A percentile compares a stretch with the other conserved stretches of the same genome.
phyloP scores from a whole-genome alignment of 768 basidiomycete genomes.

The Mycena epipterygia region DNA sequence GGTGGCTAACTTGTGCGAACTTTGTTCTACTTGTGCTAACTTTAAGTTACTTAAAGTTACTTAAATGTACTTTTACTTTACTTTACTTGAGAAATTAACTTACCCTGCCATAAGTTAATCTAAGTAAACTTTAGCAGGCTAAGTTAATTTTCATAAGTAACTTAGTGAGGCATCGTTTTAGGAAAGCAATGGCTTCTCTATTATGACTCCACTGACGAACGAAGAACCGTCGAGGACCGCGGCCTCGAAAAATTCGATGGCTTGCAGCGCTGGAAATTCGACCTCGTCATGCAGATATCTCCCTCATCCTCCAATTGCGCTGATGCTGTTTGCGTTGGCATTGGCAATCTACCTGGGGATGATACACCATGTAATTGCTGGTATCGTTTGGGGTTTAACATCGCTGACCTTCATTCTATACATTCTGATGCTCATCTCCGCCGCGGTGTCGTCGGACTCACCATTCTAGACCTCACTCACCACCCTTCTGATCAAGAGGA shows the following conservation, averaged over 20 bases:
- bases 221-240: neutral
- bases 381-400: neutral
- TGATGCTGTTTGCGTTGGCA: neutral
- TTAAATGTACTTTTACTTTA: no score
- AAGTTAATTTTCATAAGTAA: no score
- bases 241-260: conserved; percentile 20
- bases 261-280: conserved; percentile 7
- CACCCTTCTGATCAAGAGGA: neutral
- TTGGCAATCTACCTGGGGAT: conserved; percentile 5
- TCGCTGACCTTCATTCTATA: neutral
- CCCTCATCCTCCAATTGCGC: neutral
- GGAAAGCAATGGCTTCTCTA: conserved; percentile 11
- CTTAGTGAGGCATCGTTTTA: no score
- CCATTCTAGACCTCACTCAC: conserved; percentile 8
- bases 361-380: neutral
- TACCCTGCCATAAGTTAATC: no score
- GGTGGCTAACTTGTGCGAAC: no score
- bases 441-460: neutral
- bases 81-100: no score
- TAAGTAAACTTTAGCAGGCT: no score
- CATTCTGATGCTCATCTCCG: neutral
- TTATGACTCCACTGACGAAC: neutral
- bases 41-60: no score
- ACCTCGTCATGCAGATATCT: conserved; percentile 7
- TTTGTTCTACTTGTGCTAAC: no score